These are phyloP conservation scores for Excoecaria cochinchinensis DNA, from an alignment of 345 rosid species.

Conservation along the genomic window DNA sequence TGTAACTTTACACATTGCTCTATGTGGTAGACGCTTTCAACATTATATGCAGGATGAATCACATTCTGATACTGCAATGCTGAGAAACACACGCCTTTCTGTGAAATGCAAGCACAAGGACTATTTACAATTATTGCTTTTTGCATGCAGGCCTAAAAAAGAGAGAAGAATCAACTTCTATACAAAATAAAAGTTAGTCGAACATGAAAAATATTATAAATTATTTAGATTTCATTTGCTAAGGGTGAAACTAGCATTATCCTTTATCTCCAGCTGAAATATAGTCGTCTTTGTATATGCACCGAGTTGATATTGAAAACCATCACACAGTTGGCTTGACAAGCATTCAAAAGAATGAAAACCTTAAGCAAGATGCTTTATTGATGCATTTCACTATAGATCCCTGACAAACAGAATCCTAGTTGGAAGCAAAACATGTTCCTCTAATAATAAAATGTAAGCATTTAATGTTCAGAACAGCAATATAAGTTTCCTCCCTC, in stretches of 20 bases:
- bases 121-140: too few species aligned
- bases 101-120: too few species aligned
- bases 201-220: too few species aligned
- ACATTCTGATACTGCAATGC: too few species aligned
- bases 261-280: background rate
- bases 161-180: too few species aligned
- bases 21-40: too few species aligned
- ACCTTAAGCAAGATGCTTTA: background rate
- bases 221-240: too few species aligned
- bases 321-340: background rate
- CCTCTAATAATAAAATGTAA: background rate
- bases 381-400: background rate
- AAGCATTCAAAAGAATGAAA: background rate
- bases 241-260: background rate
- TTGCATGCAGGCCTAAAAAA: too few species aligned
- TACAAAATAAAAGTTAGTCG: too few species aligned
- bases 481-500: background rate
- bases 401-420: background rate
- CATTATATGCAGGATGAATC: too few species aligned
- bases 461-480: background rate
- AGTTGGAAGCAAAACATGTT: background rate
- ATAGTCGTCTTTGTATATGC: background rate
- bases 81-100: too few species aligned
- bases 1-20: too few species aligned
- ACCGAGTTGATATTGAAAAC: background rate